Evolutionary conservation across 805 yeast genomes (phyloP), one percentile per base, ranked within the genome.

Genomic region (Wickerhamiella lipophila): DNA sequence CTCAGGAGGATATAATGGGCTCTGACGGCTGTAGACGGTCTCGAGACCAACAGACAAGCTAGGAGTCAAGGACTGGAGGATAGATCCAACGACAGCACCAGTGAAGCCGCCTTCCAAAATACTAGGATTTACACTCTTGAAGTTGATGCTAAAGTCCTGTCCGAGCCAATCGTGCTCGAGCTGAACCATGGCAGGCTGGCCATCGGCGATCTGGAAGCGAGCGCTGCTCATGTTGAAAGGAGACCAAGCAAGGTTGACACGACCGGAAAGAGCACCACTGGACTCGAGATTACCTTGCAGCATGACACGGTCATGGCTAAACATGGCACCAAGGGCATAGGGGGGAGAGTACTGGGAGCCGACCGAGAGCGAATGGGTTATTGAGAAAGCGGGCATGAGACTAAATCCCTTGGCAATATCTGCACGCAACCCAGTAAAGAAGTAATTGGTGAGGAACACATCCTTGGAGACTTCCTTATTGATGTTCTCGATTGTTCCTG

Each of bases 101-200:
- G 85, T 73, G 69, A 87, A 83, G 27, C 77, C 75, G 55, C 83
- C 84, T 51, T 79, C 78, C 47, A 83, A 66, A 57, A 83, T 65
- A 41, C 84, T 78, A 53, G 98, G 97, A 72, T 92, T 92, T 64
- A 88, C 75, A 49, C 94, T 74, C 72, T 92, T 94, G 64, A 92
- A 72, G 73, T 88, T 88, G 64, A 88, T 66, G 46, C 95, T 81
- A 64, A 78, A 87, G 66, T 92, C 98, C 50, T 75, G 68, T 53
- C 89, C 96, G 68, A 83, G 89, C 71, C 78, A 81, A 68, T 92
- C 98, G 66, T 92, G 96, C 74, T 92, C 98, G 59, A 89, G 73
- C 71, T 92, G 97, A 55, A 83, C 75, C 94, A 89, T 86, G 51
- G 92, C 73, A 56, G 92, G 96, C 71, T 88, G 96, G 56, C 81